phyloP scores from a whole-genome alignment of 257 asterid species.

The Penstemon davidsonii region DNA sequence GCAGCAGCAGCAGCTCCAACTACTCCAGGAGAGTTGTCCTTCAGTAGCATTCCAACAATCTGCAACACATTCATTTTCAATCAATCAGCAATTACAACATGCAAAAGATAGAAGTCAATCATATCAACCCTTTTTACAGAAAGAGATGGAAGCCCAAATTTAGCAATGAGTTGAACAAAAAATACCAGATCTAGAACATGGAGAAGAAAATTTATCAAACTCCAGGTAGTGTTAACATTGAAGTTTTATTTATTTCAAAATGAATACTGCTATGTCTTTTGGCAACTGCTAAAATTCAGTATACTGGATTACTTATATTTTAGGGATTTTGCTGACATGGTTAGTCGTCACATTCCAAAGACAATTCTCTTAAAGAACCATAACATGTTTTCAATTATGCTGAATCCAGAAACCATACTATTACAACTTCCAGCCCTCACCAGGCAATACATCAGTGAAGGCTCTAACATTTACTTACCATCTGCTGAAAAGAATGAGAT shows the following conservation, averaged over 20 bases:
- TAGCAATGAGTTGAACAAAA: no score
- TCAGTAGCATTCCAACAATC: conserved; percentile 81
- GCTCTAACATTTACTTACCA: no score
- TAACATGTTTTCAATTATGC: no score
- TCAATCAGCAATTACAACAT: conserved; percentile 15
- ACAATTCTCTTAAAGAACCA: no score
- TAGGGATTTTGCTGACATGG: neutral
- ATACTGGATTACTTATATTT: neutral
- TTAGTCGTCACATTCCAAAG: no score
- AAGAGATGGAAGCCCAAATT: conserved; percentile 11
- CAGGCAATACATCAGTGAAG: no score
- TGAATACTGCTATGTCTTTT: neutral
- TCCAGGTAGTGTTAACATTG: neutral
- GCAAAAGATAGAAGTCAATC: conserved; percentile 6
- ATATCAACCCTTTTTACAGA: conserved; percentile 8
- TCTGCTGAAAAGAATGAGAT: no score
- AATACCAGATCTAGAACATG: neutral
- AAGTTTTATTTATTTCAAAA: neutral
- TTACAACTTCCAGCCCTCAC: no score
- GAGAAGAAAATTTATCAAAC: neutral
- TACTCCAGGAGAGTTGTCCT: conserved; percentile 90
- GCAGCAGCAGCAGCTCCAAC: conserved; percentile 99
- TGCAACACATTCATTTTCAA: conserved; percentile 39
- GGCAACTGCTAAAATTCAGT: conserved; percentile 2
- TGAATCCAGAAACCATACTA: no score